Conservation (phyloP, 257 asterid species). For the Rubia yunnanensis region DNA sequence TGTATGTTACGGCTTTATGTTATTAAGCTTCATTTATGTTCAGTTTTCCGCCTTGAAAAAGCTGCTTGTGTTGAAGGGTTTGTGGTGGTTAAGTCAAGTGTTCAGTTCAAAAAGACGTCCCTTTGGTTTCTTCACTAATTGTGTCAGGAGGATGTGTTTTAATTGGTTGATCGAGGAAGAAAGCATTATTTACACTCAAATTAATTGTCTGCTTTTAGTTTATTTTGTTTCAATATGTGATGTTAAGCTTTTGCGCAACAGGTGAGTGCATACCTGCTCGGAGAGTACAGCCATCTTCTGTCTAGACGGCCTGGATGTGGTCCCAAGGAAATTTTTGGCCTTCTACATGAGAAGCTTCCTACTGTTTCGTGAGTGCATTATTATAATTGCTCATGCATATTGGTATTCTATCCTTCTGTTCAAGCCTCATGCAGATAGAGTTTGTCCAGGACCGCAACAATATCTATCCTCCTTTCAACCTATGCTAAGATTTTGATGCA, state of each 20-base stretch:
- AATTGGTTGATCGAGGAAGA: neutral
- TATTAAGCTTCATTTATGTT: neutral
- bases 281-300: slow-evolving; percentile 92
- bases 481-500: slow-evolving; percentile 93
- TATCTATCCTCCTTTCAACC: slow-evolving; percentile 85
- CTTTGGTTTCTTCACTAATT: neutral
- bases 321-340: slow-evolving; percentile 72
- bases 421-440: slow-evolving; percentile 16
- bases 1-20: neutral
- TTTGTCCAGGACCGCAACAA: slow-evolving; percentile 64
- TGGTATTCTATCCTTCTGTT: slow-evolving; percentile 11
- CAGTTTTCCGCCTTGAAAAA: neutral
- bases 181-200: neutral
- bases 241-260: slow-evolving; percentile 19
- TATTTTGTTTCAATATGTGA: neutral
- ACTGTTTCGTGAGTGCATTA: slow-evolving; percentile 76
- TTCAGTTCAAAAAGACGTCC: neutral
- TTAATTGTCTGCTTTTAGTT: neutral
- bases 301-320: slow-evolving; percentile 87
- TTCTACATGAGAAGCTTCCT: slow-evolving; percentile 90
- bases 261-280: slow-evolving; percentile 94
- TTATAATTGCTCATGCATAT: slow-evolving; percentile 13
- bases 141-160: neutral
- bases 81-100: no score
- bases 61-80: neutral